A percentile compares a stretch with the other conserved stretches of the same genome.
Conservation (phyloP, 306 rosid genomes). For the Corylus americana region DNA sequence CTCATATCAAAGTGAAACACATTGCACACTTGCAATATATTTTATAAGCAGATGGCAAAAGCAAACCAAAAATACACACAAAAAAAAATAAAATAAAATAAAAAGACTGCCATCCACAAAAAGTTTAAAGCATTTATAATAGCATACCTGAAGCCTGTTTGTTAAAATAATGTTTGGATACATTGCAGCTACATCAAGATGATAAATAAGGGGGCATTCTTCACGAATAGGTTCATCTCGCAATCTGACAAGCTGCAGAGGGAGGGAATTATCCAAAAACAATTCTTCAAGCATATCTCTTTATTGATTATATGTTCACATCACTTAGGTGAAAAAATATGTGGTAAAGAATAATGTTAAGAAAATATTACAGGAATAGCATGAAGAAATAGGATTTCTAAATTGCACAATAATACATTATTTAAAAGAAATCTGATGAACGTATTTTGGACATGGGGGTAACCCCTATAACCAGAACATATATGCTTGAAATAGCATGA, state of each 20-base stretch:
- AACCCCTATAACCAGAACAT: slow-evolving; percentile 8
- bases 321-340: slow-evolving; percentile 3
- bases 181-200: slow-evolving; percentile 99
- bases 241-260: slow-evolving; percentile 67
- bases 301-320: slow-evolving; percentile 15
- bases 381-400: neutral
- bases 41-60: neutral
- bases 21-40: neutral
- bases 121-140: slow-evolving; percentile 13
- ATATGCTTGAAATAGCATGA: slow-evolving; percentile 23
- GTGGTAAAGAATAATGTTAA: neutral
- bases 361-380: neutral
- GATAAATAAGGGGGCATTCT: slow-evolving; percentile 95
- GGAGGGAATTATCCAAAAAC: slow-evolving; percentile 29
- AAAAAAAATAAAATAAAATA: neutral
- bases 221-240: slow-evolving; percentile 77
- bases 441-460: slow-evolving; percentile 17
- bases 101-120: slow-evolving; percentile 7
- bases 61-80: slow-evolving; percentile 18
- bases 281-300: slow-evolving; percentile 14
- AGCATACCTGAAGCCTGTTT: slow-evolving; percentile 94
- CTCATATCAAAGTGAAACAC: neutral
- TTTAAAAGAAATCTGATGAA: slow-evolving; percentile 7
- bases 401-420: slow-evolving; percentile 11
- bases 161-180: slow-evolving; percentile 96